Base-by-base conservation (phyloP, 495 filamentous ascomycete genomes). In the Venustampulla echinocandica region DNA sequence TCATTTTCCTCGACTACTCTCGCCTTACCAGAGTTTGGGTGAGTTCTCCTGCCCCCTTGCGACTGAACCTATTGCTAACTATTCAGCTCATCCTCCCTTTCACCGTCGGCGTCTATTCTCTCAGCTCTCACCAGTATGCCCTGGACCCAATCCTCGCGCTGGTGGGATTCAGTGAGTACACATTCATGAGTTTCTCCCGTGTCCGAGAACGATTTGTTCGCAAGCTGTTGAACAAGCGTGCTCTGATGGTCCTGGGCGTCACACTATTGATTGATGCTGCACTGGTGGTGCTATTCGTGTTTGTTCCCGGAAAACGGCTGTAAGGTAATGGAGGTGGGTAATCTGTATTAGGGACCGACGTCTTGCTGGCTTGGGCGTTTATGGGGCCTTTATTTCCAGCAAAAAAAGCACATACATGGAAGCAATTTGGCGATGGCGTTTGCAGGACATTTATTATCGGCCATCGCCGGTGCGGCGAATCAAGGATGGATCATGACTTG, bases 81-180 rank as follows among this genome's bases (percentile, higher is more conserved):
- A 33, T 42, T 9, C 42, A 95, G 90, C 66, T 95, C 25, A 87
- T 97, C 55, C 71, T 96, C n/a, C 92, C 92, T 4, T 97, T 96
- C 64, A 84, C 84, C 1, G 64, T 97, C 27, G 90, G 88, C 7
- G 75, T 93, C 13, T 97, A 98, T 63, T 80, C 78, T 56, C 78
- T 97, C 21, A 75, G 82, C 46, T 86, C 87, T 3, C 90, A 97
- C 56, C 90, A 97, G 64, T 98, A 97, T 67, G 82, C 82, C 42
- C 75, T 98, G 28, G 92, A 98, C 59, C 93, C 93, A 0, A 68
- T 93, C 52, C 80, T 96, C 64, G 92, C 87, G 2, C 74, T 97
- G n/a, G 52, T 84, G 15, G 90, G 90, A 23, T 80, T 79, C 58
- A 96, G 88, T 68, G 92, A 98, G 66, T 95, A 95, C 66, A 95